Base-by-base conservation (phyloP, 169 alveolate species). In the Blepharisma undulans region DNA sequence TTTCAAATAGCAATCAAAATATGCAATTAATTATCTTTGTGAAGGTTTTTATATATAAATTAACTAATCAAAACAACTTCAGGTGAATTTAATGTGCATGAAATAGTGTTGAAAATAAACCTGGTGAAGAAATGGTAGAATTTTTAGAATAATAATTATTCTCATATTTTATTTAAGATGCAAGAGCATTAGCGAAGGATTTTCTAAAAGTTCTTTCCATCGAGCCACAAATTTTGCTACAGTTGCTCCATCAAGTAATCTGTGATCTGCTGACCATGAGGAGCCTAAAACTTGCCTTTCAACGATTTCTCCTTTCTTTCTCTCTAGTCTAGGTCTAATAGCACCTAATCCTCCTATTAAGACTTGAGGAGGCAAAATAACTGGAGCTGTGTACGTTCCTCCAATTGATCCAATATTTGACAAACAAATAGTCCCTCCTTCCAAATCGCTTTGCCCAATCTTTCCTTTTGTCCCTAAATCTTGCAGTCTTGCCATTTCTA, bases 231-330 rank as follows among this genome's bases (percentile, higher is more conserved):
- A 82, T 78, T 94, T 92, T 6, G 99, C 98, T 10, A 96, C 96
- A 18, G 98, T 95, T 2, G 99, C 99, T 18, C 99, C 99, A 94
- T 98, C 99, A 34, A 98, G 71, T 88, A 97, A 98, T 91, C 99
- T 92, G 93, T 98, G 99, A 92, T 98, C 99, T 21, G 99, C 99
- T 5, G 99, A 93, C 80, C 97, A 96, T 74, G 98, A 96, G 77
- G 97, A 33, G 85, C 90, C 92, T 86, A 97, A 93, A 88, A 96
- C 84, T 60, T 89, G 91, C 25, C 93, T 80, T 72, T 90, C 95
- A 84, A 92, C 93, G 8, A 96, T 95, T 27, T 94, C 92, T 77
- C 93, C 48, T 66, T 36, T 85, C 85, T 80, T 87, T 59, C 77
- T 94, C 29, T 85, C 95, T 59, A 94, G 96, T 71, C 96, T 92